Evolutionary conservation across 2,329 filamentous ascomycete genomes (phyloP), one percentile per base, ranked within the genome.

Genomic region (Sporothrix mexicana): DNA sequence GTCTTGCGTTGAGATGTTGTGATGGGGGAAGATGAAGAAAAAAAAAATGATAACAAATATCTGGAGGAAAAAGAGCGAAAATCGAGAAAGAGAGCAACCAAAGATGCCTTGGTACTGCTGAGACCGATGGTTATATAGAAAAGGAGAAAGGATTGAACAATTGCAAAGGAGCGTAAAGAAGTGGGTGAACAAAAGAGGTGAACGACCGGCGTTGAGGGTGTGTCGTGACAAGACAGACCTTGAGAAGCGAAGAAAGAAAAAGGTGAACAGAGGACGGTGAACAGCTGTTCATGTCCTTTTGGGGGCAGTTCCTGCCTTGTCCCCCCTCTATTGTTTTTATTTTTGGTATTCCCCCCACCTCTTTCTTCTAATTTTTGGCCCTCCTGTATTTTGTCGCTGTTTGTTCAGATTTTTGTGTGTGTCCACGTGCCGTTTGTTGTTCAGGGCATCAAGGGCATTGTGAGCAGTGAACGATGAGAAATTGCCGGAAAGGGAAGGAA

Each of bases 171-270:
- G 36, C 10, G 17, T 64, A 67, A 17, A 59, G 45, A 41, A 64
- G 61, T 47, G 25, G n/a, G 41, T 67, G 68, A 67, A 64, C 67
- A 70, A 30, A 55, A 51, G 9, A n/a, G 36, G 66, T 72, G 47
- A 75, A 75, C 73, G 74, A 51, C 74, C 69, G 68, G 74, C 73
- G 69, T 51, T 53, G 64, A 51, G 13, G 30, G 61, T 51, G 47
- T 53, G 64, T 72, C 68, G 74, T 70, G 69, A 69, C 59, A 62
- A 75, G 67, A 71, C 72, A 75, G 72, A 67, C 72, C 73, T 71
- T 59, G 13, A 72, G 51, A 59, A 67, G 47, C 43, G 47, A 51
- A 30, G 67, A 69, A 68, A 57, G 25, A 47, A 67, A 55, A 67
- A 55, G 49, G 70, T 10, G 62, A 72, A 30, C 12, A 20, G n/a